These are phyloP conservation scores for Eutrema japonicum DNA, from an alignment of 345 rosid species.

Conservation along the genomic window DNA sequence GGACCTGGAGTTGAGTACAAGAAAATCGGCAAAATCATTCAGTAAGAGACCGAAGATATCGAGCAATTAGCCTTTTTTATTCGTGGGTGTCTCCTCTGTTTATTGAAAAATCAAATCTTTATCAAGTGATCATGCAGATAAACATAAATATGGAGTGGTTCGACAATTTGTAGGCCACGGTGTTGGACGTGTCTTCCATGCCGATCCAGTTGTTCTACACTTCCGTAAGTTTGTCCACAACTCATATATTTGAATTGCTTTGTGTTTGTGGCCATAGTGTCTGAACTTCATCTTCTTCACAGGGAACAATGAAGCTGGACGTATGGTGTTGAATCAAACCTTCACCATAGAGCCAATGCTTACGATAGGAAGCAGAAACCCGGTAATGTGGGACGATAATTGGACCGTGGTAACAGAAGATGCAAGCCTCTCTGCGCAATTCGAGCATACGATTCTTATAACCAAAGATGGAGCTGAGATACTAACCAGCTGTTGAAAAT, in stretches of 20 bases:
- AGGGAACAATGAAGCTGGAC: slow-evolving; percentile 81
- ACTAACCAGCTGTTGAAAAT: slow-evolving; percentile 59
- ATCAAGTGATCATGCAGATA: slow-evolving; percentile 84
- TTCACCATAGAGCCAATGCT: slow-evolving; percentile 97
- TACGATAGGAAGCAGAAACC: slow-evolving; percentile 80
- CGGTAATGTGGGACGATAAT: slow-evolving; percentile 82
- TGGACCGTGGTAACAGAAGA: slow-evolving; percentile 95
- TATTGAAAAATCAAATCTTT: slow-evolving; percentile 2
- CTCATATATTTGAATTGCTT: slow-evolving; percentile 8
- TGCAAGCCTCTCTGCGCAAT: slow-evolving; percentile 88
- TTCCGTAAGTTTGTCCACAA: slow-evolving; percentile 52
- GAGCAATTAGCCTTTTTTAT: background rate
- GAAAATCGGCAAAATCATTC: slow-evolving; percentile 84
- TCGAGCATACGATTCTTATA: slow-evolving; percentile 89
- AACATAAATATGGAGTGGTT: slow-evolving; percentile 77
- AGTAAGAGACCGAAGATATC: slow-evolving; percentile 54
- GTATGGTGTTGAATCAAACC: slow-evolving; percentile 88
- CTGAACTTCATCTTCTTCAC: slow-evolving; percentile 19
- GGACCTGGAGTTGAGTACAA: slow-evolving; percentile 80
- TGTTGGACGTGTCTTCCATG: slow-evolving; percentile 84
- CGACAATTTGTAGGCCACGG: slow-evolving; percentile 91
- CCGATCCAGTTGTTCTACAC: slow-evolving; percentile 84
- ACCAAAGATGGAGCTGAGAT: slow-evolving; percentile 89
- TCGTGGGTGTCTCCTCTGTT: background rate
- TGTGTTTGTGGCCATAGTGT: background rate